Evolutionary conservation across 371 early-diverging fungal species (phyloP).

Genomic region (Lichtheimia corymbifera): DNA sequence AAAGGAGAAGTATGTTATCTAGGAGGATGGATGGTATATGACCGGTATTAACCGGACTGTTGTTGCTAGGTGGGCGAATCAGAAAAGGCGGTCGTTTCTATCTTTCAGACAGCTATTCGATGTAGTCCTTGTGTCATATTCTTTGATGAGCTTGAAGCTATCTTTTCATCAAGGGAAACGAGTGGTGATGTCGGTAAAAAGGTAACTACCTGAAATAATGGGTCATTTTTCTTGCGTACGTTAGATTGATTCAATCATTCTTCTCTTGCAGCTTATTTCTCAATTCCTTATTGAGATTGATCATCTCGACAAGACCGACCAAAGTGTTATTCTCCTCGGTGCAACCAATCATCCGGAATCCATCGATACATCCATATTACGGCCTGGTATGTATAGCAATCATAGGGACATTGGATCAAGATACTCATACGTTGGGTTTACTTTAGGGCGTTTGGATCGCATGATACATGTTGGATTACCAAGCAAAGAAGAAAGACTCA

Average conservation of each 20-base stretch:
- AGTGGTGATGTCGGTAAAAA: slow-evolving; percentile 66
- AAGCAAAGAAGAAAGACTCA: slow-evolving; percentile 59
- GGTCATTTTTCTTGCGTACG: too few species aligned
- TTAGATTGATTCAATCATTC: background rate
- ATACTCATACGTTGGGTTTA: background rate
- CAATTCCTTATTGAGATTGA: slow-evolving; percentile 87
- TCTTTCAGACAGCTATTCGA: slow-evolving; percentile 90
- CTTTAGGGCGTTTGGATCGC: slow-evolving; percentile 81
- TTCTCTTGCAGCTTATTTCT: slow-evolving; percentile 54
- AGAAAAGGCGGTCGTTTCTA: slow-evolving; percentile 85
- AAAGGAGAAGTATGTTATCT: slow-evolving; percentile 61
- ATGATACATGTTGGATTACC: slow-evolving; percentile 80
- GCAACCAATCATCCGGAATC: slow-evolving; percentile 91
- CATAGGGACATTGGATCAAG: background rate
- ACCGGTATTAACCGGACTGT: slow-evolving; percentile 17
- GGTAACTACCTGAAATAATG: slow-evolving; percentile 28
- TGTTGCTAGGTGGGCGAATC: slow-evolving; percentile 82
- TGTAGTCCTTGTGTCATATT: slow-evolving; percentile 96
- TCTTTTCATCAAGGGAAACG: slow-evolving; percentile 68
- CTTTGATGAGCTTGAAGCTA: slow-evolving; percentile 98
- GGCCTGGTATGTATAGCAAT: slow-evolving; percentile 66
- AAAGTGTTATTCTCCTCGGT: slow-evolving; percentile 69
- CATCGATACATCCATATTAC: slow-evolving; percentile 78
- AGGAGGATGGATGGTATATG: slow-evolving; percentile 46
- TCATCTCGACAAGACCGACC: slow-evolving; percentile 45